Percentiles rank a stretch among this genome's conserved stretches.
Conservation (phyloP, 2,329 filamentous ascomycete genomes). For the Xylaria sp. region DNA sequence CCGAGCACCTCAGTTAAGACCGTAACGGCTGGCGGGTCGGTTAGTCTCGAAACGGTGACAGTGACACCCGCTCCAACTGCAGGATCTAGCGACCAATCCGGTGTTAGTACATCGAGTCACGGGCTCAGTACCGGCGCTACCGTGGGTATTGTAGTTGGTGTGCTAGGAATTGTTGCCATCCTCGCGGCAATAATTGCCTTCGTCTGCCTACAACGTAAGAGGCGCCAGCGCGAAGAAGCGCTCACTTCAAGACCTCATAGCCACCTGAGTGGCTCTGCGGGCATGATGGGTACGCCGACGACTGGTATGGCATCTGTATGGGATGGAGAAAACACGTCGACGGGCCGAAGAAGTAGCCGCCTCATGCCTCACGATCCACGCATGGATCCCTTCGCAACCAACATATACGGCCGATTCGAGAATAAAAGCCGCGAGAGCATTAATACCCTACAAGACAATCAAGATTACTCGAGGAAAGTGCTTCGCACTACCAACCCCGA, state of each 20-base stretch:
- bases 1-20: constrained; percentile 59
- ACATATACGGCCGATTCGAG: constrained; percentile 63
- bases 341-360: constrained; percentile 63
- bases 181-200: constrained; percentile 52
- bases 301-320: constrained; percentile 57
- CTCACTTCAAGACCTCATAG: constrained; percentile 59
- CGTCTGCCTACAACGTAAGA: constrained; percentile 59
- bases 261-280: constrained; percentile 63
- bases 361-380: constrained; percentile 71
- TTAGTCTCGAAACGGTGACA: constrained; percentile 63
- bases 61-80: constrained; percentile 56
- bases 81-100: constrained; percentile 22
- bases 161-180: constrained; percentile 45
- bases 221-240: constrained; percentile 55
- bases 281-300: constrained; percentile 58
- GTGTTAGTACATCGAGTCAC: constrained; percentile 36
- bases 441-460: constrained; percentile 71
- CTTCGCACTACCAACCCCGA: constrained; percentile 73
- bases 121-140: constrained; percentile 41
- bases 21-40: constrained; percentile 64
- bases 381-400: constrained; percentile 69
- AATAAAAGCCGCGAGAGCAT: constrained; percentile 72
- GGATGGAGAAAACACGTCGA: constrained; percentile 54
- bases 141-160: constrained; percentile 48
- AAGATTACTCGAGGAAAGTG: constrained; percentile 72